These are phyloP conservation scores for Neurospora africana DNA, from an alignment of 495 filamentous ascomycete genomes.

Conservation along the genomic window DNA sequence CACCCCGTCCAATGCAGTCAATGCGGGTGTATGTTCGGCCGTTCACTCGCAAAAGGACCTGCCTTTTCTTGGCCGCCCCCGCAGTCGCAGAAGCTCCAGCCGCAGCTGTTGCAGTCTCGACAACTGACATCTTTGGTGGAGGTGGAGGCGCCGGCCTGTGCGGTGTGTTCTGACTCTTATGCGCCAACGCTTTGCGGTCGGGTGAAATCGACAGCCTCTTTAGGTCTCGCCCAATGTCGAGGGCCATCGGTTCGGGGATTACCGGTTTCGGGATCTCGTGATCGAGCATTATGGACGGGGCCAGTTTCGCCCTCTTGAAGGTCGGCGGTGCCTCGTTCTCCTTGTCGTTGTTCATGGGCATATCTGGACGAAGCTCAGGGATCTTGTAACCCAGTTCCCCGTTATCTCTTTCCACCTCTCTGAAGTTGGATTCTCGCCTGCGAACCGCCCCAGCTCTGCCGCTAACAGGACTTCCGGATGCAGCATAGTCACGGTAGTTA, in stretches of 20 bases:
- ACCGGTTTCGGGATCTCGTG: constrained; percentile 51
- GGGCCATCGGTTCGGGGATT: constrained; percentile 20
- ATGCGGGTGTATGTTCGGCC: constrained; percentile 81
- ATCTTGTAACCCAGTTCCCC: constrained; percentile 45
- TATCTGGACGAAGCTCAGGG: constrained; percentile 43
- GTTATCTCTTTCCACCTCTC: constrained; percentile 5
- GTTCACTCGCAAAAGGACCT: constrained; percentile 75
- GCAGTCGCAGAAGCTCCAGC: constrained; percentile 66
- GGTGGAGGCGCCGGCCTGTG: constrained; percentile 72
- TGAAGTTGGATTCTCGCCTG: constrained; percentile 16
- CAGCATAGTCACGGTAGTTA: constrained; percentile 26
- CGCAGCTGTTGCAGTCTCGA: constrained; percentile 80
- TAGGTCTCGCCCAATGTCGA: constrained; percentile 13
- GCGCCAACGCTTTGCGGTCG: constrained; percentile 58
- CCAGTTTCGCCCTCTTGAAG: constrained; percentile 43
- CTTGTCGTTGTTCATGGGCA: constrained; percentile 58
- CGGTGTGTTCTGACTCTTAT: constrained; percentile 73
- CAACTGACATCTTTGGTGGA: constrained; percentile 86
- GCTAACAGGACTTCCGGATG: constrained; percentile 37
- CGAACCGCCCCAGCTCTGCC: constrained; percentile 25
- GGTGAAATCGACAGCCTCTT: constrained; percentile 33
- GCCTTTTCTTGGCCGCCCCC: constrained; percentile 60
- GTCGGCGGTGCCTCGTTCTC: constrained; percentile 74
- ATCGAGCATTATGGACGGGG: constrained; percentile 41
- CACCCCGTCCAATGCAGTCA: constrained; percentile 83